These are phyloP conservation scores for Colletotrichum sp. DNA, from an alignment of 2,329 filamentous ascomycete species.

Conservation along the genomic window DNA sequence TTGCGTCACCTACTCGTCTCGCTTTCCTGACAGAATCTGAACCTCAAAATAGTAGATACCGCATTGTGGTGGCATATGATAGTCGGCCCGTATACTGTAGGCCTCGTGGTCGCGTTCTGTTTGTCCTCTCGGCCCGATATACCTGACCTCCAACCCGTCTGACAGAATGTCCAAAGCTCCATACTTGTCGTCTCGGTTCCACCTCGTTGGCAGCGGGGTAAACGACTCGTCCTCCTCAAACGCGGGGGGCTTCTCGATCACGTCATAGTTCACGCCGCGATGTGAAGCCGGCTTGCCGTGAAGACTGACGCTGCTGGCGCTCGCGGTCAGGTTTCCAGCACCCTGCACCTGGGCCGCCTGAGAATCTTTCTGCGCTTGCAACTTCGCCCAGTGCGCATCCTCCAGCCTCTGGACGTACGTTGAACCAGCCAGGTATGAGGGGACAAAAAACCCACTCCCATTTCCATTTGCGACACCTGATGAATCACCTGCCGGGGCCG, in stretches of 20 bases:
- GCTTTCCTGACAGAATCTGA: conserved; percentile 52
- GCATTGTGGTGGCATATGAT: conserved; percentile 86
- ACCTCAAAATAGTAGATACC: conserved; percentile 96
- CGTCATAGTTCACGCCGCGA: conserved; percentile 80
- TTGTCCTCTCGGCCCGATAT: conserved; percentile 49
- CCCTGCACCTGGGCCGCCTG: conserved; percentile 45
- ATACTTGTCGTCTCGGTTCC: conserved; percentile 82
- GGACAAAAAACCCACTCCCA: conserved; percentile 71
- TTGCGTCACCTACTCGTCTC: conserved; percentile 55
- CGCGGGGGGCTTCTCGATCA: conserved; percentile 76
- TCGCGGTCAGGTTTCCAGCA: conserved; percentile 58
- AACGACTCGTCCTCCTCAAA: conserved; percentile 63
- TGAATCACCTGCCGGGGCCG: conserved; percentile 23
- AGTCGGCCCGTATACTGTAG: conserved; percentile 80
- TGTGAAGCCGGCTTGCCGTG: conserved; percentile 65
- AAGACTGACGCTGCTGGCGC: conserved; percentile 53
- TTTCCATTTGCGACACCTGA: conserved; percentile 25
- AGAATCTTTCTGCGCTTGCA: conserved; percentile 53
- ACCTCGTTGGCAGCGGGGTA: conserved; percentile 77
- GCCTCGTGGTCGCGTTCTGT: conserved; percentile 73
- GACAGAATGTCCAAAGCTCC: conserved; percentile 73
- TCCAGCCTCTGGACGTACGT: conserved; percentile 79
- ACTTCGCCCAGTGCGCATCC: conserved; percentile 68
- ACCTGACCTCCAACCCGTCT: conserved; percentile 76
- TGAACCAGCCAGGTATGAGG: conserved; percentile 81